These are phyloP conservation scores for Spergularia bocconei DNA, from an alignment of 148 eudicot genomes.

Conservation along the genomic window DNA sequence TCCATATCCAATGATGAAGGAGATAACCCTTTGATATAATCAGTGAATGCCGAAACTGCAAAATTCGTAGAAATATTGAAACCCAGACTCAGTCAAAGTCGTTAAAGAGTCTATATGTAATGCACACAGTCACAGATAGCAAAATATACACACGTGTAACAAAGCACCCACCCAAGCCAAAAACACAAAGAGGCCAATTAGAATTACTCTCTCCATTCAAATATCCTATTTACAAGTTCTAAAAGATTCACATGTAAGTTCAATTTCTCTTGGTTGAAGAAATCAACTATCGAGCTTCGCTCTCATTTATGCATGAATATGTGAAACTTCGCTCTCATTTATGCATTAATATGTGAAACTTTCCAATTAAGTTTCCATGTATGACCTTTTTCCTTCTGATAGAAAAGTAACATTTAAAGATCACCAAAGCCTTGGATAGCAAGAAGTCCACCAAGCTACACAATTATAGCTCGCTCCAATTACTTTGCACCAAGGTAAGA, in stretches of 20 bases:
- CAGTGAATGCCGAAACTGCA: slow-evolving; percentile 86
- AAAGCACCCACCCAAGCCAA: background rate
- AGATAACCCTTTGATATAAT: slow-evolving; percentile 77
- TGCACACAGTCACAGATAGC: background rate
- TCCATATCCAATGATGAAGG: slow-evolving; percentile 93
- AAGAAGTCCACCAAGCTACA: background rate
- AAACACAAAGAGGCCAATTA: background rate
- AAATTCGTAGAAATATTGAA: background rate
- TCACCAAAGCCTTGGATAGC: too few relatives aligned
- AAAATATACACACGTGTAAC: background rate
- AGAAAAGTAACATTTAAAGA: too few relatives aligned
- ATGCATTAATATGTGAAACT: too few relatives aligned
- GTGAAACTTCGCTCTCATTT: too few relatives aligned
- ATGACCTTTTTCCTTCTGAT: too few relatives aligned
- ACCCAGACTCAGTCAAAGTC: slow-evolving; percentile 1
- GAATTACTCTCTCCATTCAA: background rate
- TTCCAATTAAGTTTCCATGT: too few relatives aligned
- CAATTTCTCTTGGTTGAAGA: background rate
- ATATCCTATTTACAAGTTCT: background rate
- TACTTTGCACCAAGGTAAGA: background rate
- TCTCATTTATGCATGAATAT: background rate
- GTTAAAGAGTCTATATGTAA: background rate
- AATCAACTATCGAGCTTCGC: background rate
- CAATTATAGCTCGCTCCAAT: background rate
- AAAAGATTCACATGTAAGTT: background rate